Conservation (phyloP, 78 protist species). For the Cyanophora paradoxa region DNA sequence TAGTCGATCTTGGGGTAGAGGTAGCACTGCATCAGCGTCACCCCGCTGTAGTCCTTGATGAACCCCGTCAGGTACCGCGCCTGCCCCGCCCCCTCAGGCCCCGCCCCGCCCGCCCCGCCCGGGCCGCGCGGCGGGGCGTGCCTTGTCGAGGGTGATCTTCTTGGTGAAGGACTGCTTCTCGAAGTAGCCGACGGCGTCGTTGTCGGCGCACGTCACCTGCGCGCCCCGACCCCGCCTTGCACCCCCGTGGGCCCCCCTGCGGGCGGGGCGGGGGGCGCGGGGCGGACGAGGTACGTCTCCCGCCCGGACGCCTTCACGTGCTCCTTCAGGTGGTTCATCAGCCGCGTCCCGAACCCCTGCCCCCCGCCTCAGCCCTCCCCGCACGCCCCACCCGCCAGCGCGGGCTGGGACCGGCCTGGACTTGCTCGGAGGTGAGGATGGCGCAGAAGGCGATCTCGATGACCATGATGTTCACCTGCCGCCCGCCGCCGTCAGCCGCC, state of each 20-base stretch:
- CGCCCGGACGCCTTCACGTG: conserved; percentile 13
- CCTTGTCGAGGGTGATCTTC: conserved; percentile 45
- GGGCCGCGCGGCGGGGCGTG: too few relatives aligned
- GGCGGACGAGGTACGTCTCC: not conserved
- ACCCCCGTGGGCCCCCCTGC: conserved; percentile 14
- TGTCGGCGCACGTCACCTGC: conserved; percentile 87
- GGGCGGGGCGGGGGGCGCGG: too few relatives aligned
- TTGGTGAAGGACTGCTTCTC: conserved; percentile 81
- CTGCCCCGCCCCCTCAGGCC: too few relatives aligned
- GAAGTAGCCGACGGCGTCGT: conserved; percentile 87
- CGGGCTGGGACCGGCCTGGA: too few relatives aligned
- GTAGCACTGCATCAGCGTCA: conserved; percentile 63
- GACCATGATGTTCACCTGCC: too few relatives aligned
- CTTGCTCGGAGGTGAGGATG: conserved; percentile 63
- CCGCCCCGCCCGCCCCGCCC: too few relatives aligned
- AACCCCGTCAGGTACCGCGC: too few relatives aligned
- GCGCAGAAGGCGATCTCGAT: conserved; percentile 93
- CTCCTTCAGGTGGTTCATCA: conserved; percentile 85
- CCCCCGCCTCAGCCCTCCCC: too few relatives aligned
- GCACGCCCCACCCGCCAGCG: not conserved
- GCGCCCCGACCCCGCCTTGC: not conserved
- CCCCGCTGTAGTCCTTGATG: conserved; percentile 92
- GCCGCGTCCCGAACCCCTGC: conserved; percentile 74
- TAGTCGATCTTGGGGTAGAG: conserved; percentile 39
- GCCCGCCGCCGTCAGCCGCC: conserved; percentile 16